Conservation (phyloP, 1,139 yeast genomes). For the Yamadazyma atmosphaerica region DNA sequence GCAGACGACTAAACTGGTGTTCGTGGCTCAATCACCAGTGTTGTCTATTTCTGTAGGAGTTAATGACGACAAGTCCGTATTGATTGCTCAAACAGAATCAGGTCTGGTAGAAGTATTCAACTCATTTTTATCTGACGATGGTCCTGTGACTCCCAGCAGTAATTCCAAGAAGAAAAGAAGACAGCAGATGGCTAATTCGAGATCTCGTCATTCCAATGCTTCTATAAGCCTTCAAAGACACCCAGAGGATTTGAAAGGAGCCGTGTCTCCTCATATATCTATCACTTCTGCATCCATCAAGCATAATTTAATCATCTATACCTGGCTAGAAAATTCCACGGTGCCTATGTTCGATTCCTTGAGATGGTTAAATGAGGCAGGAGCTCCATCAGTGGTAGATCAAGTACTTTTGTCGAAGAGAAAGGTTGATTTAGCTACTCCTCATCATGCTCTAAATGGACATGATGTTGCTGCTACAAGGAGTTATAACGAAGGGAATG, state of each 20-base stretch:
- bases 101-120: conserved; percentile 69
- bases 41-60: conserved; percentile 39
- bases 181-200: conserved; percentile 28
- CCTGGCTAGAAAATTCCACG: conserved; percentile 76
- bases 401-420: conserved; percentile 39
- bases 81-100: conserved; percentile 64
- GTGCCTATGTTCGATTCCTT: conserved; percentile 64
- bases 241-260: conserved; percentile 31
- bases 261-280: conserved; percentile 35
- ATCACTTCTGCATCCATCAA: conserved; percentile 42
- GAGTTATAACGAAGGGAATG: conserved; percentile 68
- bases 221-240: conserved; percentile 48
- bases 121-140: conserved; percentile 43
- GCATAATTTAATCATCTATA: conserved; percentile 42
- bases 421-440: conserved; percentile 32
- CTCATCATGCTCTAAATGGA: conserved; percentile 50
- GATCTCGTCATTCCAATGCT: conserved; percentile 51
- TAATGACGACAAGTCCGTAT: conserved; percentile 35
- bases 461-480: conserved; percentile 72
- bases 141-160: conserved; percentile 14
- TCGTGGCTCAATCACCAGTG: conserved; percentile 68
- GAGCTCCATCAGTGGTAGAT: conserved; percentile 22
- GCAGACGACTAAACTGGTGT: conserved; percentile 47
- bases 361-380: conserved; percentile 49
- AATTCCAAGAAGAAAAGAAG: conserved; percentile 38